Percentiles rank a stretch among this genome's conserved stretches.
Evolutionary conservation across 305 asterid genomes (phyloP).

Genomic region (Lippia alba): DNA sequence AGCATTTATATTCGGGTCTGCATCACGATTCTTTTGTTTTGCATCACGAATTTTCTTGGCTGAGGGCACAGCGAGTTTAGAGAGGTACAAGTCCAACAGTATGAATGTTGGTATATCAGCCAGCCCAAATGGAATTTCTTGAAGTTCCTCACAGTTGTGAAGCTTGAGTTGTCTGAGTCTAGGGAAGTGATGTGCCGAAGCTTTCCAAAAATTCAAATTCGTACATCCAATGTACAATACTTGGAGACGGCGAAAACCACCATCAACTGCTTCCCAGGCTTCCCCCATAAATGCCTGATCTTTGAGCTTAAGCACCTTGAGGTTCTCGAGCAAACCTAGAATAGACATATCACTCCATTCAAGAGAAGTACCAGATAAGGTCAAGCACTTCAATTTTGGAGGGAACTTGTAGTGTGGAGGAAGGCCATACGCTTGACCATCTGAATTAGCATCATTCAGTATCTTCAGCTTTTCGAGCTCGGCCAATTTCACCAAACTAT

Average conservation of each 20-base stretch:
- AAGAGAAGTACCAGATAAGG: conserved; percentile 11
- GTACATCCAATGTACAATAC: conserved; percentile 41
- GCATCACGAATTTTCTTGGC: conserved; percentile 25
- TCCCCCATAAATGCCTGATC: conserved; percentile 40
- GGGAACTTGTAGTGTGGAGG: not conserved
- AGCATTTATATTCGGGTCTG: not conserved
- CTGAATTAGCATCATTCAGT: not conserved
- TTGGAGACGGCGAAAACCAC: conserved; percentile 44
- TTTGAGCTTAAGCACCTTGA: conserved; percentile 44
- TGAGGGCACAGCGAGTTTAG: conserved; percentile 28
- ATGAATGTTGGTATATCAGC: conserved; percentile 38
- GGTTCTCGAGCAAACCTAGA: conserved; percentile 35
- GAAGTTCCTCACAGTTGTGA: conserved; percentile 41
- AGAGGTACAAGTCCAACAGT: conserved; percentile 19
- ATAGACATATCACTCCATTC: conserved; percentile 37
- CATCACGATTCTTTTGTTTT: not conserved
- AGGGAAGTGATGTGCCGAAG: conserved; percentile 44
- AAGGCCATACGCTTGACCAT: not conserved
- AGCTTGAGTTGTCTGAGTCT: conserved; percentile 39
- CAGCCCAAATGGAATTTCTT: conserved; percentile 35
- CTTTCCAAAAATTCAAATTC: conserved; percentile 40
- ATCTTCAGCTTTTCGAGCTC: conserved; percentile 26
- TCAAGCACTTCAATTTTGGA: not conserved
- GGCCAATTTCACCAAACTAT: conserved; percentile 31
- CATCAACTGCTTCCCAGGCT: conserved; percentile 38